A percentile compares a stretch with the other conserved stretches of the same genome.
Evolutionary conservation across 805 yeast species (phyloP).

Genomic region (Pichia sporocuriosa): DNA sequence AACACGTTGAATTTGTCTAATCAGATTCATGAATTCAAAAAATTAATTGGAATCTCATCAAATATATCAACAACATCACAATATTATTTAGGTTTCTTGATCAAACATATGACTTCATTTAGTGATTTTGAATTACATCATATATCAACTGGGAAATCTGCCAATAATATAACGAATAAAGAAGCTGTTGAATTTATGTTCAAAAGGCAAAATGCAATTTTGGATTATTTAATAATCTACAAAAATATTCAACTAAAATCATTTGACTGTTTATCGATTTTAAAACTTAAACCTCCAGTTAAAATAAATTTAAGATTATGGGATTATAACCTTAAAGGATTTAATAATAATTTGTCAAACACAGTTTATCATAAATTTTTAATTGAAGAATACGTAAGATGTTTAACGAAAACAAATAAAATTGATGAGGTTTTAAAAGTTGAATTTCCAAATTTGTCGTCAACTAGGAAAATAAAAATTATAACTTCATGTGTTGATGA

Average conservation of each 20-base stretch:
- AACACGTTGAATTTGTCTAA: background rate
- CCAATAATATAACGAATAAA: too few species aligned
- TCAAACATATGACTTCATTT: background rate
- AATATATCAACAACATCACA: background rate
- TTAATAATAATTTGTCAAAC: background rate
- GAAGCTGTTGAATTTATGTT: background rate
- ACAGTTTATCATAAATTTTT: conserved; percentile 4
- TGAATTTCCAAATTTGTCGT: conserved; percentile 10
- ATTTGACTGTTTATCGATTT: background rate
- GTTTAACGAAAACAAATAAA: background rate
- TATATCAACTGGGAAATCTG: background rate
- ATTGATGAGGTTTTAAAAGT: conserved; percentile 4
- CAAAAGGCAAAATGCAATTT: background rate
- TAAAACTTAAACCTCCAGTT: background rate
- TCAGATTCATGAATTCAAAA: background rate
- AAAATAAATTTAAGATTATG: background rate
- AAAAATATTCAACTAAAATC: background rate
- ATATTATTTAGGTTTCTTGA: background rate
- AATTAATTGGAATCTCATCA: background rate
- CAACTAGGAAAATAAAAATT: conserved; percentile 3
- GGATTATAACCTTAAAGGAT: conserved; percentile 1
- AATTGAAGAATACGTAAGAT: background rate
- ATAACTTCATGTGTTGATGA: background rate
- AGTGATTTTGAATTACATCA: conserved; percentile 1
- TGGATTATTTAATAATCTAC: background rate